Base-by-base conservation (phyloP, 2,329 filamentous ascomycete genomes). In the Sarocladiaceae sp. region DNA sequence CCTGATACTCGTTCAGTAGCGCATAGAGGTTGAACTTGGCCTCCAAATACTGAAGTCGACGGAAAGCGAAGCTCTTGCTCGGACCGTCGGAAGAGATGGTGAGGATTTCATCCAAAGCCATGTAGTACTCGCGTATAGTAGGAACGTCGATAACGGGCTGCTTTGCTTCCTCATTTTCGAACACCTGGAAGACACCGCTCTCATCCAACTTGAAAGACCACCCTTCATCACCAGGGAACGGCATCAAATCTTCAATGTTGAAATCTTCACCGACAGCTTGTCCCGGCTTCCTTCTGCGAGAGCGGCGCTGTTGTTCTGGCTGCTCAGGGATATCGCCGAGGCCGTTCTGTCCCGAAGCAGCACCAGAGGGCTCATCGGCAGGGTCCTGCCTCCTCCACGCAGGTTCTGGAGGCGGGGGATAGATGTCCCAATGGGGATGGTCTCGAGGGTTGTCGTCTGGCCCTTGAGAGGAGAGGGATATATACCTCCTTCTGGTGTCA, bases 21-120 rank as follows among this genome's bases (percentile, higher is more conserved):
- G 83, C 80, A 60, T 98, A 96, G 18, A 98, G 75, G 60, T 96
- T 95, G 67, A 95, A 98, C 60, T 96, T 96, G 48, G 89, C 91
- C 67, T 98, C 93, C 7, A 98, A 71, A 60, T 97, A 98, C 56
- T 95, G 91, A 39, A 98, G 74, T 10, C 94, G 83, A 45, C 91
- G 83, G 63, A 95, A 98, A 1, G 93, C 91, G 64, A 97, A 97
- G 58, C 89, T 96, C 67, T 98, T 98, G 64, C 84, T 91, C 0
- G 93, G 93, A 0, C 93, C 93, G 29, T 98, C 91, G 0, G 90
- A 95, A 1, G 90, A 95, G n/a, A 94, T 81, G 47, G 84, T 82
- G 43, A 95, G 73, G 47, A 97, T 83, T 18, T 82, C 74, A 58
- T 98, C 93, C 20, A 98, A 70, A 58, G 96, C 91, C 72, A 95